phyloP scores from a whole-genome alignment of 2,329 filamentous ascomycete genomes.

The Epichloe amarillans region DNA sequence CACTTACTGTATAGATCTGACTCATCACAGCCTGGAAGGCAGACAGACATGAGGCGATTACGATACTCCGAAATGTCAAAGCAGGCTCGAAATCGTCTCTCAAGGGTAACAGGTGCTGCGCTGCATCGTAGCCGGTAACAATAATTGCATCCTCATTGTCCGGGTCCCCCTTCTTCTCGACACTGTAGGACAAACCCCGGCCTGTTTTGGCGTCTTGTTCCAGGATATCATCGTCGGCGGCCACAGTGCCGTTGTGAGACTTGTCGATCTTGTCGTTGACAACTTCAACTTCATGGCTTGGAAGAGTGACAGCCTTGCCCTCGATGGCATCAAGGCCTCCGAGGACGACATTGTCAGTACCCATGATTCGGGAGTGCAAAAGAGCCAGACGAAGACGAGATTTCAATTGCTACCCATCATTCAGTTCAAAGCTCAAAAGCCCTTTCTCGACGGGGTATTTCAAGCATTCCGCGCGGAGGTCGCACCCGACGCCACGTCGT shows the following conservation, averaged over 20 bases:
- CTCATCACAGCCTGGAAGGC: slow-evolving; percentile 41
- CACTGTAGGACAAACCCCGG: slow-evolving; percentile 7
- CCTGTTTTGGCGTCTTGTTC: neutral
- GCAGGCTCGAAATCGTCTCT: slow-evolving; percentile 39
- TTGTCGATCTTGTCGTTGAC: neutral
- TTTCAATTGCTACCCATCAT: neutral
- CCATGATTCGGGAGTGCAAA: neutral
- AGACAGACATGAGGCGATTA: slow-evolving; percentile 34
- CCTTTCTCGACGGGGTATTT: neutral
- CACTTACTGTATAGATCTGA: slow-evolving; percentile 37
- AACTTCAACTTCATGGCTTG: neutral
- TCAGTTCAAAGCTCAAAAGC: neutral
- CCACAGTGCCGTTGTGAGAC: neutral
- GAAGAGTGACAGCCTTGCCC: neutral
- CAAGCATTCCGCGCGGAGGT: neutral
- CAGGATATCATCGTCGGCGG: neutral
- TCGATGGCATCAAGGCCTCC: neutral
- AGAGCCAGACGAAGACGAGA: neutral
- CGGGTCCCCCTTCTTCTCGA: slow-evolving; percentile 17
- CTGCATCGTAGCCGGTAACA: slow-evolving; percentile 36
- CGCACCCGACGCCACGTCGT: neutral
- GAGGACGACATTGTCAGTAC: neutral
- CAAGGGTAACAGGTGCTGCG: slow-evolving; percentile 33
- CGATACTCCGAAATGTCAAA: slow-evolving; percentile 38
- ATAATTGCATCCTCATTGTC: slow-evolving; percentile 31